Evolutionary conservation across 176 grass and related monocot species (phyloP).

Genomic region (Pontederia crassipes): DNA sequence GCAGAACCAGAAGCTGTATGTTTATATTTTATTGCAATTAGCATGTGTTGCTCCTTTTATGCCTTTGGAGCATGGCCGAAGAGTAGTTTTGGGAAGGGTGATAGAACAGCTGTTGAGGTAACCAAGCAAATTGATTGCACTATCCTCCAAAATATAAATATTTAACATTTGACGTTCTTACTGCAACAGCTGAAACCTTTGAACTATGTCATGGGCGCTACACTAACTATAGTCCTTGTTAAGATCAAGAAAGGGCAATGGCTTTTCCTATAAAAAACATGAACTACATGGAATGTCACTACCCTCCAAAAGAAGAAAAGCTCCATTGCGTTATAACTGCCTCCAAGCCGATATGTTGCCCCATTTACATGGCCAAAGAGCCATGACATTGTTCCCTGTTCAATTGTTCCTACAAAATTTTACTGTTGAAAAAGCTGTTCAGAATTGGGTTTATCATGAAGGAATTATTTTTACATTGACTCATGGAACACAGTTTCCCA

Average conservation of each 20-base stretch:
- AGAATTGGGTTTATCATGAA: slow-evolving; percentile 92
- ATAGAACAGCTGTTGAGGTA: slow-evolving; percentile 80
- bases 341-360: slow-evolving; percentile 62
- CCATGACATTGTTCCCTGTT: slow-evolving; percentile 71
- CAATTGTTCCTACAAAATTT: slow-evolving; percentile 85
- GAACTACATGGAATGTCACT: slow-evolving; percentile 88
- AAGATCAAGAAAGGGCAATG: slow-evolving; percentile 83
- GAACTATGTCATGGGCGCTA: slow-evolving; percentile 46
- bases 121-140: slow-evolving; percentile 81
- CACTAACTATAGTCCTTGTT: slow-evolving; percentile 71
- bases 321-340: slow-evolving; percentile 65
- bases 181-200: slow-evolving; percentile 44
- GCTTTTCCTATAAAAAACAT: slow-evolving; percentile 76
- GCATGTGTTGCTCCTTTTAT: slow-evolving; percentile 95
- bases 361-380: slow-evolving; percentile 93
- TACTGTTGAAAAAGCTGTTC: slow-evolving; percentile 91
- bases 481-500: slow-evolving; percentile 82
- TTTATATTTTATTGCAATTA: slow-evolving; percentile 63
- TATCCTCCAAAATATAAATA: slow-evolving; percentile 65
- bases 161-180: slow-evolving; percentile 24
- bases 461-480: slow-evolving; percentile 87
- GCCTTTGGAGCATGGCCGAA: slow-evolving; percentile 82
- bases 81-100: slow-evolving; percentile 86
- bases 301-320: slow-evolving; percentile 67
- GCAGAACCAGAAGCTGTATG: slow-evolving; percentile 58